A percentile compares a stretch with the other conserved stretches of the same genome.
phyloP scores from a whole-genome alignment of 2,329 filamentous ascomycete species.

The Colletotrichum caudatum region DNA sequence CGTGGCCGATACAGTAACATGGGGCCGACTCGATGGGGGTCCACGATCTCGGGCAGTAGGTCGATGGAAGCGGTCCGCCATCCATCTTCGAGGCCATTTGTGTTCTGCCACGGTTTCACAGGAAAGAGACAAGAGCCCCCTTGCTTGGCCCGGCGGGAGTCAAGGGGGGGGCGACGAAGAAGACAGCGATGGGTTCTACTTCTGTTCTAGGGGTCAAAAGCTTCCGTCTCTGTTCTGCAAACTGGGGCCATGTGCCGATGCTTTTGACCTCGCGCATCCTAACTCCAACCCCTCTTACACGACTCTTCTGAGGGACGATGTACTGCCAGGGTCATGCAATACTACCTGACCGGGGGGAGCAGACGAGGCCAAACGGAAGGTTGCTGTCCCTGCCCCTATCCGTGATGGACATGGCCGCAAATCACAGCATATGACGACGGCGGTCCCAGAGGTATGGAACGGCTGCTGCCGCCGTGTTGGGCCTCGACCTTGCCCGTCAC shows the following conservation, averaged over 20 bases:
- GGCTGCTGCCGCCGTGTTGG: slow-evolving; percentile 40
- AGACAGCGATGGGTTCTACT: slow-evolving; percentile 17
- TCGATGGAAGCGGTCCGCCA: slow-evolving; percentile 21
- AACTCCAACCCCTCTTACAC: not conserved
- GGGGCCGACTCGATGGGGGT: slow-evolving; percentile 3
- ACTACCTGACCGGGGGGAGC: slow-evolving; percentile 15
- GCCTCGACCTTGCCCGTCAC: slow-evolving; percentile 31
- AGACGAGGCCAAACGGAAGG: slow-evolving; percentile 19
- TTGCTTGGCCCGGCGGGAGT: slow-evolving; percentile 6
- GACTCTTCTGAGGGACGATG: not conserved
- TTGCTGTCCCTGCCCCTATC: slow-evolving; percentile 32
- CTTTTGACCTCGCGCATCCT: slow-evolving; percentile 1
- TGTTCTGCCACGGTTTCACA: slow-evolving; percentile 36
- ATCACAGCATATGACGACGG: slow-evolving; percentile 31
- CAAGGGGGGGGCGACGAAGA: slow-evolving; percentile 6
- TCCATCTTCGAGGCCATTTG: slow-evolving; percentile 19
- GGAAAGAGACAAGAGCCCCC: slow-evolving; percentile 24
- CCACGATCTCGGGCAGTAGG: slow-evolving; percentile 15
- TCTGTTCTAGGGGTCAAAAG: slow-evolving; percentile 27
- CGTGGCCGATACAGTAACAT: slow-evolving; percentile 7
- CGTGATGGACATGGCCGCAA: slow-evolving; percentile 26
- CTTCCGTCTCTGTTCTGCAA: slow-evolving; percentile 18
- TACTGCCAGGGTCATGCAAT: not conserved
- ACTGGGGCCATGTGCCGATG: slow-evolving; percentile 15
- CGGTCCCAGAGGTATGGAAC: slow-evolving; percentile 35